Evolutionary conservation across 345 rosid genomes (phyloP), one percentile per base, ranked within the genome.

Genomic region (Moringa oleifera): DNA sequence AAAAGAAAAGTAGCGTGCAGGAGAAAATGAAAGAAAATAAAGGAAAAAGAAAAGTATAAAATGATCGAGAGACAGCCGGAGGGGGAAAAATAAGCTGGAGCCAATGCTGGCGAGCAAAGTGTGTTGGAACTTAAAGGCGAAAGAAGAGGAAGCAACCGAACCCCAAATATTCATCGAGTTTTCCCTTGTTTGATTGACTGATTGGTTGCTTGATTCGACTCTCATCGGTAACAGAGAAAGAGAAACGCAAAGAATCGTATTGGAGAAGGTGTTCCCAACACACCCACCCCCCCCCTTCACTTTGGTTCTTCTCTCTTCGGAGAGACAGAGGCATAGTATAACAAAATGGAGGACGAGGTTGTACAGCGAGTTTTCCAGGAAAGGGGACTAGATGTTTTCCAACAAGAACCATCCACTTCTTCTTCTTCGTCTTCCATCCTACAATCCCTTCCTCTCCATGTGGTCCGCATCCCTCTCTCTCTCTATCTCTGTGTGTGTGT

Each of bases 381-480:
- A 70, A 93, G 99, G 67, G 97, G 99, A 23, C 81, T 96, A 51
- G 97, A 94, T 58, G 88, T 77, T 79, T 86, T 76, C 82, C 96
- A 82, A 58, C 97, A 87, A 52, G 91, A 75, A 25, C 86, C 97
- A 23, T 85, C 97, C 37, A 75, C 97, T 66, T 80, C 97, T 4
- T 70, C 97, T 37, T 84, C 95, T 2, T 80, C 94, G 45, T 68
- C 98, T 23, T 93, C 99, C 59, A 85, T 91, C 74, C 95, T 91
- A 23, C 97, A 85, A 63, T 87, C 93, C 28, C 97, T 94, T 54
- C 96, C 99, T 68, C 95, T 91, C 71, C 97, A 91, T 23, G 95
- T 85, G 93, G 99, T 93, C 59, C 61, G 68, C 47, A 10, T 20
- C 20, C 36, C 31, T 24, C 33, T 50, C 15, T 51, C n/a, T 51